Base-by-base conservation (phyloP, 192 early-diverging fungal genomes). In the Coemansia sp. region DNA sequence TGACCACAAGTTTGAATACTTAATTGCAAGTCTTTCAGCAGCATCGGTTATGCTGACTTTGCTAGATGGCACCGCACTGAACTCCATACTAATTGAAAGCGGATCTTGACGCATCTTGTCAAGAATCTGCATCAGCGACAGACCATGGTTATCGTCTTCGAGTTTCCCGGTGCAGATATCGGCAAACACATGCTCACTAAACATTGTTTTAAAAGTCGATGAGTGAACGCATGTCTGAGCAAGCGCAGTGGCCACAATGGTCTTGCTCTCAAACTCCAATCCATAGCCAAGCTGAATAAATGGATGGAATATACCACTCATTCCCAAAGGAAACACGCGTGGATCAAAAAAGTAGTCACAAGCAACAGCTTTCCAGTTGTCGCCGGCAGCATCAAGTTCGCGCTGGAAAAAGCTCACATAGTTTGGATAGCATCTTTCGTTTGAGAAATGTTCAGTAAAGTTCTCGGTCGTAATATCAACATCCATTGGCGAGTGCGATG, bases 201-300 rank as follows among this genome's bases (percentile, higher is more conserved):
- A 72, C 26, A 48, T 39, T 0, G 27, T 14, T 2, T 66, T 61
- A 14, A 23, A 35, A 14, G 6, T 13, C 37, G 24, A n/a, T 16
- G 9, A 2, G 18, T 84, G 82, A 4, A 82, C 64, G 24, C 82
- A 82, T 9, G 68, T 66, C 77, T 83, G 73, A 1, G 85, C 78
- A 24, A 87, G 61, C 3, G 84, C 86, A 27, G 74, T 81, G 9
- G 82, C 85, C 7, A 78, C 67, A 32, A 84, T 74, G 29, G 81
- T 75, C 61, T 74, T 74, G 60, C 82, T 65, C 12, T 77, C 78
- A 67, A 86, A 88, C 61, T 88, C 86, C n/a, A 86, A 32, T 1
- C 83, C 86, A 61, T 86, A 86, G 6, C 86, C 85, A 19, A 88
- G 51, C 68, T 85, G 84, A 54, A 88, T 86, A n/a, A 88, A 57